Percentiles rank a stretch among this genome's conserved stretches.
phyloP scores from a whole-genome alignment of 345 rosid genomes.

The Eucalyptus sp. region DNA sequence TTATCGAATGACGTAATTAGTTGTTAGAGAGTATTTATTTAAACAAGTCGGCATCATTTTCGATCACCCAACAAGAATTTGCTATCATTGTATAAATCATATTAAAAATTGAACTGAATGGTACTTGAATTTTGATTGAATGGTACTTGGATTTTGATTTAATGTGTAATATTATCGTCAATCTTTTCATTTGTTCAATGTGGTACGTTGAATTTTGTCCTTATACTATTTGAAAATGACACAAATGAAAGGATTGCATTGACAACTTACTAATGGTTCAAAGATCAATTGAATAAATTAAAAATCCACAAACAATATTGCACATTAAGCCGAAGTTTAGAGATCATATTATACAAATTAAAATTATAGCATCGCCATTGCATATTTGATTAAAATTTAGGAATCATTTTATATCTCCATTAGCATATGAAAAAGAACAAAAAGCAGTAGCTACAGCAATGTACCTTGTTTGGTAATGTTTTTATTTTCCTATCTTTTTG shows the following conservation, averaged over 20 bases:
- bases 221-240: neutral
- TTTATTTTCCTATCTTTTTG: no score
- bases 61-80: neutral
- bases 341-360: accelerated
- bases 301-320: accelerated
- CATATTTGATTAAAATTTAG: accelerated
- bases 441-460: neutral
- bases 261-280: neutral
- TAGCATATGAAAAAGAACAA: neutral
- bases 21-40: neutral
- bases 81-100: neutral
- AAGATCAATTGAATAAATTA: no score
- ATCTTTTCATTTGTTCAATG: neutral
- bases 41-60: accelerated
- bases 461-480: accelerated
- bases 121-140: accelerated
- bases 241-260: neutral
- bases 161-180: accelerated
- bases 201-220: neutral
- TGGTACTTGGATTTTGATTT: accelerated
- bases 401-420: neutral
- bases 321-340: accelerated
- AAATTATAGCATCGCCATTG: accelerated
- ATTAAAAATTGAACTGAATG: accelerated
- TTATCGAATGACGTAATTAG: neutral